Percentiles rank a stretch among this genome's conserved stretches.
Conservation (phyloP, 78 protist genomes). For the Bigelowiella natans region DNA sequence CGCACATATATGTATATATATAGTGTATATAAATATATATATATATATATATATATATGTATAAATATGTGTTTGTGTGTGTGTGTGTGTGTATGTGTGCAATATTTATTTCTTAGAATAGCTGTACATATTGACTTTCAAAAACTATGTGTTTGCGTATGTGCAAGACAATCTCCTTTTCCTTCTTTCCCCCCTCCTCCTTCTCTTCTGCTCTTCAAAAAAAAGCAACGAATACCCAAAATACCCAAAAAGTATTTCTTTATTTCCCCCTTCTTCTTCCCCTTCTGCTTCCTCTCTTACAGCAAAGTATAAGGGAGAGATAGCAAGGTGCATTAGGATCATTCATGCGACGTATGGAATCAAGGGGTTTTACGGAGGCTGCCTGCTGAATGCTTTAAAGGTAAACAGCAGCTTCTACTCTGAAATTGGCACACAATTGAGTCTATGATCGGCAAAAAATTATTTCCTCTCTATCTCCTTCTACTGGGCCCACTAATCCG, state of each 20-base stretch:
- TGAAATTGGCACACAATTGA: background rate
- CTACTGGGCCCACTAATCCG: background rate
- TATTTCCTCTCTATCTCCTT: background rate
- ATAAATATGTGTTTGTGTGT: background rate
- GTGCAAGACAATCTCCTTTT: no score
- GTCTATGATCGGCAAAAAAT: background rate
- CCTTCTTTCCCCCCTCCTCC: no score
- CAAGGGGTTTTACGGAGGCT: background rate
- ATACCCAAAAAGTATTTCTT: no score
- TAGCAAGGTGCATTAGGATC: background rate
- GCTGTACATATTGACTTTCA: background rate
- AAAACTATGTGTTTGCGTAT: background rate
- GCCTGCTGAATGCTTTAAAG: background rate
- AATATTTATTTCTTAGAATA: background rate
- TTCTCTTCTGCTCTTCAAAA: no score
- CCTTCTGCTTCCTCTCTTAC: background rate
- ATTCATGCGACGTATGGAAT: background rate
- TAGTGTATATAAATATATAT: background rate
- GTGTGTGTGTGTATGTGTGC: background rate
- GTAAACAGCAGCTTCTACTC: background rate
- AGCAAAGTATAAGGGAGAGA: background rate
- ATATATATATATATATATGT: background rate
- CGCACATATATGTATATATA: background rate
- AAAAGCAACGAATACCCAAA: no score
- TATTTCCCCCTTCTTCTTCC: no score